phyloP scores from a whole-genome alignment of 306 rosid genomes.

The Rosa chinensis region DNA sequence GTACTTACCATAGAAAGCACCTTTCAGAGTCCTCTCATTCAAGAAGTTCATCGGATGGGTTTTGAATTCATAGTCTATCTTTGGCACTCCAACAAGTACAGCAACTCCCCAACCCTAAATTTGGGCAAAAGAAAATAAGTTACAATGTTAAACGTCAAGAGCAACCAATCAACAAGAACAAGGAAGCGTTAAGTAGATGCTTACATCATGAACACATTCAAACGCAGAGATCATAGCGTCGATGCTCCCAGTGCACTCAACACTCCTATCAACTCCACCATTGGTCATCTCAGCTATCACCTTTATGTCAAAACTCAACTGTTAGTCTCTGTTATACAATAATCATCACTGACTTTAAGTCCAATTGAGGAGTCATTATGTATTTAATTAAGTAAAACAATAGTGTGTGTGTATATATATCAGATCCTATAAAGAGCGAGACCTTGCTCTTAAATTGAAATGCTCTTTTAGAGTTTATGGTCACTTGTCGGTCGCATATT shows the following conservation, averaged over 20 bases:
- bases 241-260: constrained; percentile 85
- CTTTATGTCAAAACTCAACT: constrained; percentile 35
- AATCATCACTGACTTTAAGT: not conserved
- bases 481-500: too few relatives aligned
- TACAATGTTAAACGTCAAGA: not conserved
- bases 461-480: too few relatives aligned
- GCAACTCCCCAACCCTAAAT: constrained; percentile 94
- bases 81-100: constrained; percentile 91
- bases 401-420: too few relatives aligned
- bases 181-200: not conserved
- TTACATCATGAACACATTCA: constrained; percentile 91
- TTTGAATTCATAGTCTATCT: constrained; percentile 74
- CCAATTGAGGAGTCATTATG: not conserved
- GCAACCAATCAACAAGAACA: not conserved
- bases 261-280: constrained; percentile 88
- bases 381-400: not conserved
- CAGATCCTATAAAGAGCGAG: too few relatives aligned
- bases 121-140: not conserved
- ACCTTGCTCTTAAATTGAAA: too few relatives aligned
- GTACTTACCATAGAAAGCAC: constrained; percentile 90
- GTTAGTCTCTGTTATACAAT: not conserved
- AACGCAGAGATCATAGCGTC: constrained; percentile 94
- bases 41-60: constrained; percentile 75
- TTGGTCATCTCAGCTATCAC: constrained; percentile 83
- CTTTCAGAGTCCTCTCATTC: constrained; percentile 85